phyloP scores from a whole-genome alignment of 192 early-diverging fungal genomes.

The Entomortierella lignicola region DNA sequence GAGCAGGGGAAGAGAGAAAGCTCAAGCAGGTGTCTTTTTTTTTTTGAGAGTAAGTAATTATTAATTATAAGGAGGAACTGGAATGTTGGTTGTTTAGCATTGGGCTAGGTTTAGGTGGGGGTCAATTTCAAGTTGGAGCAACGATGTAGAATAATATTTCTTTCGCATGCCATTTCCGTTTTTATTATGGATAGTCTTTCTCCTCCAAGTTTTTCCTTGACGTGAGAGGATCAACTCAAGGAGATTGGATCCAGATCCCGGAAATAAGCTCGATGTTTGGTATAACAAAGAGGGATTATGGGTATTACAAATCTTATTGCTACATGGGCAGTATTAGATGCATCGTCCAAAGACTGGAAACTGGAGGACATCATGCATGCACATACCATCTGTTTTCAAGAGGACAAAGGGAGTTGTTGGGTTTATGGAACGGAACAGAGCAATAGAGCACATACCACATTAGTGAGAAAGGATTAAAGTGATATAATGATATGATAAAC shows the following conservation, averaged over 20 bases:
- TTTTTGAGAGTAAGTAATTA: background rate
- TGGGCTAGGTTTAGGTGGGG: background rate
- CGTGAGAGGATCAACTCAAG: background rate
- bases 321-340: too few species aligned
- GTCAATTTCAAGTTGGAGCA: background rate
- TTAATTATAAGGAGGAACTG: slow-evolving; percentile 5
- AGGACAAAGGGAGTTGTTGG: background rate
- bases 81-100: slow-evolving; percentile 13
- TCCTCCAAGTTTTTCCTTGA: background rate
- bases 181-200: background rate
- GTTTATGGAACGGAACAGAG: background rate
- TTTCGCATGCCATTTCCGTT: background rate
- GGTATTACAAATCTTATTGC: background rate
- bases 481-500: too few species aligned
- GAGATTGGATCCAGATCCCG: background rate
- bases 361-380: too few species aligned
- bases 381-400: background rate
- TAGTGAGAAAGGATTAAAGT: too few species aligned
- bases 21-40: background rate
- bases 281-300: too few species aligned
- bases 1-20: background rate
- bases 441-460: background rate
- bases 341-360: too few species aligned
- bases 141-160: background rate
- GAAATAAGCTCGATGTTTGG: background rate